Evolutionary conservation across 2,329 filamentous ascomycete species (phyloP), one percentile per base, ranked within the genome.

Genomic region (Parafenestella ontariensis): DNA sequence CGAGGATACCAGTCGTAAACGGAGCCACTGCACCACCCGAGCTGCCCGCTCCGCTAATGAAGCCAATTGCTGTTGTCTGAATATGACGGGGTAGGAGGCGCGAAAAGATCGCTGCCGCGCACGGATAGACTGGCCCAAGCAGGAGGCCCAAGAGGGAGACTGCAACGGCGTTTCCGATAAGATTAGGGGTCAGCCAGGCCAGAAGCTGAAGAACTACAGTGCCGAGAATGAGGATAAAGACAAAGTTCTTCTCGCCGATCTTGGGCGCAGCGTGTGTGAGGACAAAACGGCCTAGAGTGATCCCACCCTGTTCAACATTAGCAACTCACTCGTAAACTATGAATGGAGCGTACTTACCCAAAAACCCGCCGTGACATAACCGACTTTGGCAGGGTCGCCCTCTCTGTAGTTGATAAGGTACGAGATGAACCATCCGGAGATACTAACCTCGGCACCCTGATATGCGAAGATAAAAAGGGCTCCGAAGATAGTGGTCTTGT

Each of bases 391-490:
- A 6, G 90, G 89, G 63, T 89, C 82, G 13, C 90, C 91, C 52
- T 86, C 79, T 33, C 91, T 87, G 58, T 87, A 84, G 45, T 84
- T 83, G 74, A 95, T 92, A 34, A 96, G 79, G 78, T 93, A 96
- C 2, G 89, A 92, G 58, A 94, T 92, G 44, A 94, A 88, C 92
- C 91, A 96, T 48, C 91, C 91, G 0, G 89, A 91, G 60, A 94
- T 90, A 13, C 87, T 88, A 15, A 96, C 91, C 75, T 96, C 91
- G 31, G 89, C 89, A 29, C 91, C 91, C 75, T 95, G 90, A 73
- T 96, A 96, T 23, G 87, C 86, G 72, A 96, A 95, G 73, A 95
- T 90, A 79, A 95, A 95, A 9, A 91, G 73, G 0, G 91, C 88
- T 3, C 90, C 90, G 0, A 95, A 81, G 1, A 95, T 75, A 0